Evolutionary conservation across 108 stramenopile species (phyloP), one percentile per base, ranked within the genome.

Genomic region (Cyclotella sp.): DNA sequence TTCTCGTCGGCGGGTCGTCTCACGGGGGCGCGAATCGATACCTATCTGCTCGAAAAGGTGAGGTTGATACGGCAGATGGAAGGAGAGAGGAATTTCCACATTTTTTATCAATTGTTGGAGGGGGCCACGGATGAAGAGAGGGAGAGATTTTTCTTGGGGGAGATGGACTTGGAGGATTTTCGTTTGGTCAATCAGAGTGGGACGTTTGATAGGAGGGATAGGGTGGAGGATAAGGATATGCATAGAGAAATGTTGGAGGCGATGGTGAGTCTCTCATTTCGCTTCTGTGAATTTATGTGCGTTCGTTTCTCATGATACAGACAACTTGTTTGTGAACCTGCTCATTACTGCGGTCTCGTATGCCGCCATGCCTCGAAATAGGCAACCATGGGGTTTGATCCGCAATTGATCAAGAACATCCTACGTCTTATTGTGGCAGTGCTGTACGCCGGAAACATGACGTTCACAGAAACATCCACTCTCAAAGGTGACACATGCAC

Each of bases 51-150:
- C 63, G 94, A 95, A 76, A 95, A 95, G 69, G 89, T 89, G 2
- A 72, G 94, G 9, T 68, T 95, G 24, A 87, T 93, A 22, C 68
- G 80, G 3, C 94, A 90, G 40, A 72, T 84, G 10, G 69, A 73
- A n/a, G 94, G 94, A 0, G 94, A 97, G 76, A 83, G 97, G 21
- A 97, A 97, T 72, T 97, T 92, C 81, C 97, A 97, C 68, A 79
- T 97, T 26, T 97, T 97, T 82, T 97, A 97, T 77, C 93, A 97
- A 79, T 80, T 79, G 40, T 47, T 86, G 49, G 77, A 79, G 64
- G 84, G 75, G 28, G 82, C 84, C 6, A 34, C 85, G 10, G 60
- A 72, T 13, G 71, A 77, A 54, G 84, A 84, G 68, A 28, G 82
- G 26, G 77, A 74, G 18, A 13, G 62, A 59, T 34, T 83, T 49